Evolutionary conservation across 352 stramenopile species (phyloP), one percentile per base, ranked within the genome.

Genomic region (Phytophthora megakarya): DNA sequence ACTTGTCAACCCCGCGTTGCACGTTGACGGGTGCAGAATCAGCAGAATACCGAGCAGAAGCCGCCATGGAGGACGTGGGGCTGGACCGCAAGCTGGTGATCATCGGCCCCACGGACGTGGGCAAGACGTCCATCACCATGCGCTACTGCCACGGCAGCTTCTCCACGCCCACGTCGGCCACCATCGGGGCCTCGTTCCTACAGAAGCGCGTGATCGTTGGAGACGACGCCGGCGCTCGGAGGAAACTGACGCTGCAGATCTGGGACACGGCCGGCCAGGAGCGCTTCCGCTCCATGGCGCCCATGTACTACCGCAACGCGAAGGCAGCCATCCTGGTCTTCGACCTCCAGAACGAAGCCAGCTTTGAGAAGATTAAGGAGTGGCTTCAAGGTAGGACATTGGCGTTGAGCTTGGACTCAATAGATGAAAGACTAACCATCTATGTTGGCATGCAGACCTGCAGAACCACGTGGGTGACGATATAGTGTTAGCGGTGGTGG

Each of bases 231-330:
- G 67, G 70, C 26, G 63, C 73, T 22, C 76, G 80, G 39, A 73
- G 86, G 56, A 93, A 95, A 67, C 84, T 96, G 76, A 94, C 84
- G 65, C 75, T 96, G 46, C 88, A 96, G 73, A 94, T 96, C 22
- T 96, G 88, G 88, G 88, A 96, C 45, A 76, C 68, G 40, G 68
- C 68, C 28, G 68, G 68, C 16, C 68, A 76, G 45, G 68, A 76
- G 44, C 76, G 88, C 18, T 96, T 96, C 62, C 81, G 86, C 18
- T 93, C 84, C 39, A 96, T 96, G 88, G 86, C 86, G 42, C 87
- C 88, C 11, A 95, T 96, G 87, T 96, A 96, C 70, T 96, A 96
- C 67, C 85, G 88, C 39, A 93, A 96, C 58, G 87, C 88, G 26
- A 92, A 92, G 58, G 88, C 88, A 3, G 88, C 88, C 26, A 94